Evolutionary conservation across 345 rosid species (phyloP), one percentile per base, ranked within the genome.

Genomic region (Linum trigynum): DNA sequence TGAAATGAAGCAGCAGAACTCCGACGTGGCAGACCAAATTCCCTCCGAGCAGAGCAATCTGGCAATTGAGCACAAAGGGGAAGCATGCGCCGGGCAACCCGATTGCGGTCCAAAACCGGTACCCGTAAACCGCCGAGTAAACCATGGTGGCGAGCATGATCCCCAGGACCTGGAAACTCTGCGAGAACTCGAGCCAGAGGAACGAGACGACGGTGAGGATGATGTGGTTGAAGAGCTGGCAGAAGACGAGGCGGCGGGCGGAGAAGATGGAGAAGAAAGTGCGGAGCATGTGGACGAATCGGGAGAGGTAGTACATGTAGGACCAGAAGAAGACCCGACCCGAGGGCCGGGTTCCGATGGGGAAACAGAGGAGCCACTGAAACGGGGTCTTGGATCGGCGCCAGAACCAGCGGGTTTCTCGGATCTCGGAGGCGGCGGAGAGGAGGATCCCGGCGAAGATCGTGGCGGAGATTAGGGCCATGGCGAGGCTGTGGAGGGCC

Each of bases 241-340:
- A 79, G 63, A 73, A 77, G 40, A 81, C 71, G 58, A 92, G 71
- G 55, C 72, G 82, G 7, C 96, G 83, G 16, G 65, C 75, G 37
- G 77, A 68, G 7, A 87, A 72, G 16, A 92, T 77, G 37, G 85
- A 56, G 72, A 90, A 75, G 61, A 90, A 65, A 1, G 94, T 88
- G 0, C 92, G 87, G 59, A 76, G 39, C 92, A 92, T 87, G 77
- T 87, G 95, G 73, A 92, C 75, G 79, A 81, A 87, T 3, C 97
- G 84, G 0, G 91, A 81, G 51, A 92, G 87, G 75, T 92, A 92
- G 71, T 87, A 92, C 11, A 77, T 72, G 74, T 92, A 92, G 0
- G 98, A 92, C 98, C 98, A 92, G 81, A 92, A 92, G 80, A 92
- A 92, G 65, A 92, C 98, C 3, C 97, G 95, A 10, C 96, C 98